phyloP scores from a whole-genome alignment of 2,329 filamentous ascomycete genomes.

The Dendrostoma leiphaemia region DNA sequence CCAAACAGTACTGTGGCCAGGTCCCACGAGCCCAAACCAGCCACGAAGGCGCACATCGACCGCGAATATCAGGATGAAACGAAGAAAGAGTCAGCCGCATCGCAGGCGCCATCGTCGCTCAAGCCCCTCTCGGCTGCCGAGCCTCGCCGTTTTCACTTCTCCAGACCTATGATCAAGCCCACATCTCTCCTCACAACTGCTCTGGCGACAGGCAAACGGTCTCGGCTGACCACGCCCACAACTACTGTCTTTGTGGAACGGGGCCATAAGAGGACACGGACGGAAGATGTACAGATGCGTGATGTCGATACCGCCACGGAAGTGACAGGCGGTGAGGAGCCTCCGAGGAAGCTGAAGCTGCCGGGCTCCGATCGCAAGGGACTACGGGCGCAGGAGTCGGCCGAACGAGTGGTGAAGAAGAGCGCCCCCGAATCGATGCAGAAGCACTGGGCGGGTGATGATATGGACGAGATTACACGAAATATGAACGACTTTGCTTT shows the following conservation, averaged over 20 bases:
- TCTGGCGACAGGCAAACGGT: constrained; percentile 36
- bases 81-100: not conserved
- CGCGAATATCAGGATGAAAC: not conserved
- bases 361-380: constrained; percentile 29
- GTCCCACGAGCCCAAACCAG: not conserved
- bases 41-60: not conserved
- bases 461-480: constrained; percentile 49
- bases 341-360: constrained; percentile 31
- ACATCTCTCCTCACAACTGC: constrained; percentile 27
- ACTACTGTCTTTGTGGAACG: constrained; percentile 57
- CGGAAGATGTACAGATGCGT: constrained; percentile 14
- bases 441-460: constrained; percentile 34
- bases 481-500: constrained; percentile 61
- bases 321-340: constrained; percentile 24
- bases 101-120: constrained; percentile 1
- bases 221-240: constrained; percentile 30
- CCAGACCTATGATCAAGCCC: constrained; percentile 42
- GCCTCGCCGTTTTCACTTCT: constrained; percentile 56
- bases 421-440: constrained; percentile 30
- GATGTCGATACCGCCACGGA: not conserved
- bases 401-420: constrained; percentile 7
- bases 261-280: constrained; percentile 31
- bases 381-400: constrained; percentile 19
- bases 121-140: constrained; percentile 26
- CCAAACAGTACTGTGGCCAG: constrained; percentile 23